A percentile compares a stretch with the other conserved stretches of the same genome.
phyloP scores from a whole-genome alignment of 805 yeast genomes.

The Ogataea salicorniae region DNA sequence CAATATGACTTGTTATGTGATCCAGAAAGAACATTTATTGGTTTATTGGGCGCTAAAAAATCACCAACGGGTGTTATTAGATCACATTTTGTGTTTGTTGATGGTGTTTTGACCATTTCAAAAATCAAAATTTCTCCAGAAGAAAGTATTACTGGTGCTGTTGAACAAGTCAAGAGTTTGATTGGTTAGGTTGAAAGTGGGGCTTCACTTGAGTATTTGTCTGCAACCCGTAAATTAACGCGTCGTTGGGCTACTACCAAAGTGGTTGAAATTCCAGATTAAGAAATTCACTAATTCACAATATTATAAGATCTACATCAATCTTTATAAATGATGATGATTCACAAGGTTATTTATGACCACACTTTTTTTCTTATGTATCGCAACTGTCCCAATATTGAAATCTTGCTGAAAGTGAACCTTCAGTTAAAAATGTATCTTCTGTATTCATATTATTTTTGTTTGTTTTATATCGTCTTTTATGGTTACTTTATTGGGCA shows the following conservation, averaged over 20 bases:
- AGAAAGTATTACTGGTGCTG: slow-evolving; percentile 54
- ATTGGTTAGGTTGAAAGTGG: neutral
- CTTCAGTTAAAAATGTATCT: too few species aligned
- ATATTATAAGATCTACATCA: neutral
- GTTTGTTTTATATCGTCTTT: too few species aligned
- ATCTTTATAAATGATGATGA: too few species aligned
- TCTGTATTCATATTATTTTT: too few species aligned
- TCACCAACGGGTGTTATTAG: slow-evolving; percentile 68
- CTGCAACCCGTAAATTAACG: neutral
- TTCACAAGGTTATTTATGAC: too few species aligned
- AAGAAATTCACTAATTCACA: neutral
- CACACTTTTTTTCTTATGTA: too few species aligned
- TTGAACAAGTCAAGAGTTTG: slow-evolving; percentile 46
- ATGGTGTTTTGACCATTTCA: slow-evolving; percentile 60
- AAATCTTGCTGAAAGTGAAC: too few species aligned
- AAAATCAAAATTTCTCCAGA: slow-evolving; percentile 56
- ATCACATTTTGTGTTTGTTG: slow-evolving; percentile 86
- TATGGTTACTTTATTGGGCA: too few species aligned
- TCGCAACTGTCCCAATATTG: too few species aligned
- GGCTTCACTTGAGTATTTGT: too few species aligned
- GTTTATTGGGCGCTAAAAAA: slow-evolving; percentile 78
- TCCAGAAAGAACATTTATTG: slow-evolving; percentile 64
- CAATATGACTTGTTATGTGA: slow-evolving; percentile 75
- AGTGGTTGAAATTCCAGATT: too few species aligned
- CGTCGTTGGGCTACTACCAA: too few species aligned